Percentiles rank a stretch among this genome's conserved stretches.
Conservation (phyloP, 148 eudicot genomes). For the Persicaria maculosa region DNA sequence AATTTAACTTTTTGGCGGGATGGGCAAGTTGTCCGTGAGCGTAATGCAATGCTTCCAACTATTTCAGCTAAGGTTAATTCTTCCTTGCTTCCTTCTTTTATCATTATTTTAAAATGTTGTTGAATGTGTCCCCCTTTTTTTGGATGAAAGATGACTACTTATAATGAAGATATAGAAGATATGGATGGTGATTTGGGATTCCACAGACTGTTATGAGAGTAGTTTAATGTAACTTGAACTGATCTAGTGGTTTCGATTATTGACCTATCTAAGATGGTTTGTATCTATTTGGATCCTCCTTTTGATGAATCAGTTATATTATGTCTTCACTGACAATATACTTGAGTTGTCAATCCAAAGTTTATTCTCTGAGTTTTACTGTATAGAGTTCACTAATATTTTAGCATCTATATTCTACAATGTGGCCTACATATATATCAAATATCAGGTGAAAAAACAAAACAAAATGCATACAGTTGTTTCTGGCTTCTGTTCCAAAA, state of each 20-base stretch:
- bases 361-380: not conserved
- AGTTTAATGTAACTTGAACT: not conserved
- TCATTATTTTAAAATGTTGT: not conserved
- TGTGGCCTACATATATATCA: not conserved
- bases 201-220: not conserved
- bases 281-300: no score
- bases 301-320: not conserved
- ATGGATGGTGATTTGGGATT: not conserved
- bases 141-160: not conserved
- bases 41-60: slow-evolving; percentile 94
- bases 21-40: slow-evolving; percentile 83
- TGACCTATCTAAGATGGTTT: not conserved
- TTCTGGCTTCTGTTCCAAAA: no score
- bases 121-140: not conserved
- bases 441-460: not conserved
- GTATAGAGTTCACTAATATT: not conserved
- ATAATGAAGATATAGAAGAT: not conserved
- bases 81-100: not conserved
- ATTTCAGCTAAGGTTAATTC: slow-evolving; percentile 75
- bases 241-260: not conserved
- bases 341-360: not conserved
- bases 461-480: not conserved
- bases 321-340: not conserved
- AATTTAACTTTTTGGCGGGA: slow-evolving; percentile 91
- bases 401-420: not conserved